These are phyloP conservation scores for Cucumis cinereus DNA, from an alignment of 306 rosid genomes.

Conservation along the genomic window DNA sequence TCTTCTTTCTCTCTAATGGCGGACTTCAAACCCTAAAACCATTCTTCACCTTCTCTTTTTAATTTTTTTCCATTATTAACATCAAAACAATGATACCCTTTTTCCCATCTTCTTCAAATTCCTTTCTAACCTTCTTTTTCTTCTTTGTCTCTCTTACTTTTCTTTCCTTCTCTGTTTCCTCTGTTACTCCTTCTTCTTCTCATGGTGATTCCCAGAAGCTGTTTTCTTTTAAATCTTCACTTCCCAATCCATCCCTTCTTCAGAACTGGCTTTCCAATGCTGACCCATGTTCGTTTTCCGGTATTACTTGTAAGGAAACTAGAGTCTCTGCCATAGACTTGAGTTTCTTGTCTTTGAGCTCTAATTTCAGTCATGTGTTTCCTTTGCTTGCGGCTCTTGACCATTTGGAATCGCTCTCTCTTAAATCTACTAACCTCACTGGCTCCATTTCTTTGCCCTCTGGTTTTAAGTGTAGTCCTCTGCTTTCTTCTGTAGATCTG, in stretches of 20 bases:
- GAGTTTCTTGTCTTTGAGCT: conserved; percentile 19
- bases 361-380: conserved; percentile 40
- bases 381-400: conserved; percentile 36
- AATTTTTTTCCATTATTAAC: background rate
- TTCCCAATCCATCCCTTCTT: conserved; percentile 34
- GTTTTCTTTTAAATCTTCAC: conserved; percentile 52
- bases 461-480: conserved; percentile 32
- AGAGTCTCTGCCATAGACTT: conserved; percentile 55
- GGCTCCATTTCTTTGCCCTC: conserved; percentile 33
- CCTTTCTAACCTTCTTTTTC: background rate
- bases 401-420: conserved; percentile 37
- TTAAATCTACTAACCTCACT: conserved; percentile 34
- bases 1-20: conserved; percentile 46
- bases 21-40: conserved; percentile 17
- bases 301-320: conserved; percentile 47
- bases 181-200: background rate
- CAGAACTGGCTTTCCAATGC: conserved; percentile 43
- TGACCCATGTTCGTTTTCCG: conserved; percentile 46
- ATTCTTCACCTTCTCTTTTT: background rate
- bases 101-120: conserved; percentile 6
- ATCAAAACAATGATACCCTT: conserved; percentile 9
- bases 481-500: conserved; percentile 58
- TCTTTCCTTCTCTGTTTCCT: background rate
- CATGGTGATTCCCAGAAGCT: conserved; percentile 29
- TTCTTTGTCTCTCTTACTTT: conserved; percentile 7